Conservation (phyloP, 1,284 basidiomycete species). For the Papiliotrema flavescens region DNA sequence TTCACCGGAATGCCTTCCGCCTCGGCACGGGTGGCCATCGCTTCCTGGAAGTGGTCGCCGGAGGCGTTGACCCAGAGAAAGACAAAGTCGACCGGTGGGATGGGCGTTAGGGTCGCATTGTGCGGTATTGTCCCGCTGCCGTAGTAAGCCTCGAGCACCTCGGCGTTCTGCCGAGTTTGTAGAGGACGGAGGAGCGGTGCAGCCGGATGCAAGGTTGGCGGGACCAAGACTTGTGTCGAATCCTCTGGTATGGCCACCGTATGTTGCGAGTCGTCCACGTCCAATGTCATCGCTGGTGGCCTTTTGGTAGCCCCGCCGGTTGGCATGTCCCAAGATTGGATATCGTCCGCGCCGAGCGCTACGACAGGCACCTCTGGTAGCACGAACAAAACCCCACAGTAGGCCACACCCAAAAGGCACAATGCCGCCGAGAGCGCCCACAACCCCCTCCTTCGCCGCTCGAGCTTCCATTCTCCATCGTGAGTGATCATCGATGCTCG, state of each 20-base stretch:
- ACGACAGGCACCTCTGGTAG: no score
- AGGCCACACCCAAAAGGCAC: no score
- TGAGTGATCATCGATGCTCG: no score
- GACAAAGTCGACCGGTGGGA: constrained; percentile 28
- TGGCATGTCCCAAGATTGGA: no score
- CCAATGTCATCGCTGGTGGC: no score
- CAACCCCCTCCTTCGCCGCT: no score
- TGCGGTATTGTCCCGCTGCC: constrained; percentile 10
- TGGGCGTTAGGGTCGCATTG: not conserved
- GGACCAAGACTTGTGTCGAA: constrained; percentile 15
- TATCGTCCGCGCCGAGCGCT: no score
- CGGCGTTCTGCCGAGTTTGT: constrained; percentile 11
- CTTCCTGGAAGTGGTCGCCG: constrained; percentile 23
- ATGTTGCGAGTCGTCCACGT: not conserved
- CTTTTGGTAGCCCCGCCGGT: no score
- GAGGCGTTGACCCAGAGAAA: constrained; percentile 41
- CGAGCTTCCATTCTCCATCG: no score
- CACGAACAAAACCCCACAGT: no score
- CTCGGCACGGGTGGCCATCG: constrained; percentile 15
- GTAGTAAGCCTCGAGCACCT: constrained; percentile 17
- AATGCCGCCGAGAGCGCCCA: no score
- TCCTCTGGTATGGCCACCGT: not conserved
- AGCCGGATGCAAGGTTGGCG: not conserved
- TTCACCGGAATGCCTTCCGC: constrained; percentile 18
- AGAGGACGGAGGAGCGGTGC: constrained; percentile 11